A percentile compares a stretch with the other conserved stretches of the same genome.
phyloP scores from a whole-genome alignment of 2,329 filamentous ascomycete species.

The Coniella vitis region DNA sequence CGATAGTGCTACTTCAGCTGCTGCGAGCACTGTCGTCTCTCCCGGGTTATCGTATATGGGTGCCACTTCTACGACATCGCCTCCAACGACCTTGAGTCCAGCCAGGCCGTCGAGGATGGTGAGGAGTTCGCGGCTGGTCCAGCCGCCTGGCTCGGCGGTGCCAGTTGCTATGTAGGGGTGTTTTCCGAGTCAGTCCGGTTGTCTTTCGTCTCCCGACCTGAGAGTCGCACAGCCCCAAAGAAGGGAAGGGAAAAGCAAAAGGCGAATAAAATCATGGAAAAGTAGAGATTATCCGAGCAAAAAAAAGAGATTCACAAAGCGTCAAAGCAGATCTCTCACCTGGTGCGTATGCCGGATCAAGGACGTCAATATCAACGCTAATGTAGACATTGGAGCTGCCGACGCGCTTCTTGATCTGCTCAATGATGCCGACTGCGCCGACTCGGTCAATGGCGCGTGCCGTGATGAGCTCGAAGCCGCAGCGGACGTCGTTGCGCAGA shows the following conservation, averaged over 20 bases:
- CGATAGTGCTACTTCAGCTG: slow-evolving; percentile 15
- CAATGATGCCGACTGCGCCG: slow-evolving; percentile 57
- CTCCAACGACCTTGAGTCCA: slow-evolving; percentile 65
- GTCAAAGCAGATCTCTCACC: slow-evolving; percentile 33
- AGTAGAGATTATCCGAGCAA: too few relatives aligned
- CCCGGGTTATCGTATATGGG: slow-evolving; percentile 69
- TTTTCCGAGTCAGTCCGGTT: background rate
- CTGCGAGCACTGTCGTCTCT: slow-evolving; percentile 51
- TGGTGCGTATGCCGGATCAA: slow-evolving; percentile 63
- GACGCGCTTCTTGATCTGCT: slow-evolving; percentile 52
- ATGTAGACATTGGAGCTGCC: slow-evolving; percentile 55
- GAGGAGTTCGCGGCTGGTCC: slow-evolving; percentile 73
- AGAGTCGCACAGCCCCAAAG: too few relatives aligned
- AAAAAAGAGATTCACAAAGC: background rate
- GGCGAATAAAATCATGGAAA: too few relatives aligned
- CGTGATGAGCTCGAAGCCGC: slow-evolving; percentile 51
- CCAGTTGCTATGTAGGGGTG: slow-evolving; percentile 51
- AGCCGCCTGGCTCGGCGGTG: slow-evolving; percentile 73
- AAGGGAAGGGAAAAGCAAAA: too few relatives aligned
- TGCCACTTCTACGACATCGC: slow-evolving; percentile 74
- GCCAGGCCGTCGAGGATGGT: slow-evolving; percentile 66
- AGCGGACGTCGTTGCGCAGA: slow-evolving; percentile 48
- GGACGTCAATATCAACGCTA: slow-evolving; percentile 72
- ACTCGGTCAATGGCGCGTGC: slow-evolving; percentile 66
- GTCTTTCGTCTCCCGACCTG: too few relatives aligned